These are phyloP conservation scores for Trametes polyzona DNA, from an alignment of 1,284 basidiomycete species.

Conservation along the genomic window DNA sequence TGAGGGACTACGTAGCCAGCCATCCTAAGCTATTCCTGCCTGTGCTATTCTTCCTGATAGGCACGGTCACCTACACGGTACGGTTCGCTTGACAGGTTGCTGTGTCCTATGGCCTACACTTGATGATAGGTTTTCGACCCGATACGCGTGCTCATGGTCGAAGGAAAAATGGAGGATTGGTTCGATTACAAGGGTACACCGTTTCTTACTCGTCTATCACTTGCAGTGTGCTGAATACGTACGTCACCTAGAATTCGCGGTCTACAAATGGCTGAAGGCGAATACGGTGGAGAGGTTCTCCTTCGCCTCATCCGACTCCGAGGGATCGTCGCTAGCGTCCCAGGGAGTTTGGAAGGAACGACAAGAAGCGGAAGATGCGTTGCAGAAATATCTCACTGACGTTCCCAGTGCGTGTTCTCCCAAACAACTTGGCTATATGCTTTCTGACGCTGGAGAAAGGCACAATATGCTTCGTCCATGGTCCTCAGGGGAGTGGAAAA, in stretches of 20 bases:
- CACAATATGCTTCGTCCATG: slow-evolving; percentile 83
- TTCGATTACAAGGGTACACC: slow-evolving; percentile 73
- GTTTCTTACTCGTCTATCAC: too few relatives aligned
- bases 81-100: slow-evolving; percentile 29
- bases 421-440: background rate
- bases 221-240: background rate
- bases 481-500: slow-evolving; percentile 94
- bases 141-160: slow-evolving; percentile 83
- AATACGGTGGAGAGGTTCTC: slow-evolving; percentile 59
- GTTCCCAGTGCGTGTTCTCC: slow-evolving; percentile 59
- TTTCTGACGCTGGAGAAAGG: slow-evolving; percentile 37
- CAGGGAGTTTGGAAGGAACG: slow-evolving; percentile 81
- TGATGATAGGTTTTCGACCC: slow-evolving; percentile 83
- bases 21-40: slow-evolving; percentile 92
- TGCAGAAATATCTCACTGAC: slow-evolving; percentile 77
- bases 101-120: background rate
- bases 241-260: slow-evolving; percentile 51
- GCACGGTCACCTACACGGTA: slow-evolving; percentile 87
- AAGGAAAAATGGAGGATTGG: slow-evolving; percentile 82
- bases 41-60: slow-evolving; percentile 84
- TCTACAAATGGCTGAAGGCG: slow-evolving; percentile 70
- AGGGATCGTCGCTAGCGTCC: slow-evolving; percentile 23
- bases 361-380: slow-evolving; percentile 69
- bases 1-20: slow-evolving; percentile 81
- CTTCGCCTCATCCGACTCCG: background rate